Percentiles rank a stretch among this genome's conserved stretches.
Evolutionary conservation across 2,329 filamentous ascomycete genomes (phyloP).

Genomic region (Scedosporium dehoogii): DNA sequence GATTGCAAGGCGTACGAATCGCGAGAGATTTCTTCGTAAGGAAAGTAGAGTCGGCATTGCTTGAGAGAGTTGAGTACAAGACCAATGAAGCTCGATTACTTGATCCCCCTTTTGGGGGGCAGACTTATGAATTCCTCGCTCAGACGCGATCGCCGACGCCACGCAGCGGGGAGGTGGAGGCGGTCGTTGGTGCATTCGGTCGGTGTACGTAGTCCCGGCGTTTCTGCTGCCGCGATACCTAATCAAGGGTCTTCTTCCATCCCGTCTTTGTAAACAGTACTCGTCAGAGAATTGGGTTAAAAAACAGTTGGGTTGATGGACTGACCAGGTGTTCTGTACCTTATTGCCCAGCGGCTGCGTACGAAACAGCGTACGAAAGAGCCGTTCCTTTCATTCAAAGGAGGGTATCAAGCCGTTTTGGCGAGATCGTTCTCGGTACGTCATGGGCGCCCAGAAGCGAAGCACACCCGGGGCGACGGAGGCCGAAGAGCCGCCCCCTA

Average conservation of each 20-base stretch:
- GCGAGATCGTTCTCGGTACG: not conserved
- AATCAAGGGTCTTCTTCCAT: not conserved
- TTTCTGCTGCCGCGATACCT: not conserved
- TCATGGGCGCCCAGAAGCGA: not conserved
- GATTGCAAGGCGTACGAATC: too few species aligned
- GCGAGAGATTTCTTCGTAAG: too few species aligned
- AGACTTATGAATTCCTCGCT: not conserved
- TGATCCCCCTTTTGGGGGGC: too few species aligned
- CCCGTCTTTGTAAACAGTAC: not conserved
- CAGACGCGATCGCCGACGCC: not conserved
- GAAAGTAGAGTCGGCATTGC: too few species aligned
- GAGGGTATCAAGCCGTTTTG: not conserved
- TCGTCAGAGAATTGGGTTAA: not conserved
- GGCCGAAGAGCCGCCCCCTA: not conserved
- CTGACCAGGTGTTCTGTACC: too few species aligned
- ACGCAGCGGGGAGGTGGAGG: not conserved
- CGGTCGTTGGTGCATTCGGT: too few species aligned
- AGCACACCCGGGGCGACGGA: not conserved
- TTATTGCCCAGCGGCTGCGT: too few species aligned
- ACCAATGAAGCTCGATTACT: too few species aligned
- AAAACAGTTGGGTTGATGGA: too few species aligned
- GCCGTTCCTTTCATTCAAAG: not conserved
- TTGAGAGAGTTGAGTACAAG: too few species aligned
- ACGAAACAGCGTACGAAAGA: not conserved
- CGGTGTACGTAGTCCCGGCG: not conserved